Evolutionary conservation across 345 rosid genomes (phyloP).

Genomic region (Excoecaria cochinchinensis): DNA sequence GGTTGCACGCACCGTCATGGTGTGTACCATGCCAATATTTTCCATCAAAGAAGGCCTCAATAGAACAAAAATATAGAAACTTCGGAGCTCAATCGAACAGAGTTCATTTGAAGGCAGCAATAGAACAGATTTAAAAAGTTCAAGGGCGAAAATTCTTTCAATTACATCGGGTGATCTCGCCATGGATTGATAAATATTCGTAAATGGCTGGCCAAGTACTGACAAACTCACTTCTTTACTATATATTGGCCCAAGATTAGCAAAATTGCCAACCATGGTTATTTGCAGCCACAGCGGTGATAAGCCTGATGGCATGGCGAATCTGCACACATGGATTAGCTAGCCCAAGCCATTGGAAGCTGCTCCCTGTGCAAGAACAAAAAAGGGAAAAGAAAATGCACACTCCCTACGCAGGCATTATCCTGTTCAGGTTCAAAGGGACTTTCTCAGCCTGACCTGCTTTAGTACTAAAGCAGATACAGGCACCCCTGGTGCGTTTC

Average conservation of each 20-base stretch:
- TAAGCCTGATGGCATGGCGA: conserved; percentile 7
- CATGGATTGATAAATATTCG: neutral
- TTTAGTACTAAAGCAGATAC: conserved; percentile 40
- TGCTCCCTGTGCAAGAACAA: conserved; percentile 50
- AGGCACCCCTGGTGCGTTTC: conserved; percentile 99
- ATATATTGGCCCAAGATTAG: neutral
- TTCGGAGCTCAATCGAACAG: too few species aligned
- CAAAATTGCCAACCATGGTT: conserved; percentile 1
- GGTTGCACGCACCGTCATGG: too few species aligned
- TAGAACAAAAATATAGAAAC: too few species aligned
- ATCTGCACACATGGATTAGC: conserved; percentile 28
- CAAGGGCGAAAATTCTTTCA: too few species aligned
- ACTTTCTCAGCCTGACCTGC: conserved; percentile 98
- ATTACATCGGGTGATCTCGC: neutral
- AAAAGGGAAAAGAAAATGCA: conserved; percentile 51
- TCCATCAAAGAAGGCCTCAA: too few species aligned
- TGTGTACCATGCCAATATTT: too few species aligned
- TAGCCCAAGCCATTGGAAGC: conserved; percentile 32
- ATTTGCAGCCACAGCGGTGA: conserved; percentile 4
- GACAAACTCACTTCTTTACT: neutral
- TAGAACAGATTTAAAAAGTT: too few species aligned
- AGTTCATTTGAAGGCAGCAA: too few species aligned
- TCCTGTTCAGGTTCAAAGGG: conserved; percentile 99
- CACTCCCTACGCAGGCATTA: conserved; percentile 99
- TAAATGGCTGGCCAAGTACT: neutral